Percentiles rank a stretch among this genome's conserved stretches.
These are phyloP conservation scores for Boletus vinaceobasis DNA, from an alignment of 768 basidiomycete species.

Conservation along the genomic window DNA sequence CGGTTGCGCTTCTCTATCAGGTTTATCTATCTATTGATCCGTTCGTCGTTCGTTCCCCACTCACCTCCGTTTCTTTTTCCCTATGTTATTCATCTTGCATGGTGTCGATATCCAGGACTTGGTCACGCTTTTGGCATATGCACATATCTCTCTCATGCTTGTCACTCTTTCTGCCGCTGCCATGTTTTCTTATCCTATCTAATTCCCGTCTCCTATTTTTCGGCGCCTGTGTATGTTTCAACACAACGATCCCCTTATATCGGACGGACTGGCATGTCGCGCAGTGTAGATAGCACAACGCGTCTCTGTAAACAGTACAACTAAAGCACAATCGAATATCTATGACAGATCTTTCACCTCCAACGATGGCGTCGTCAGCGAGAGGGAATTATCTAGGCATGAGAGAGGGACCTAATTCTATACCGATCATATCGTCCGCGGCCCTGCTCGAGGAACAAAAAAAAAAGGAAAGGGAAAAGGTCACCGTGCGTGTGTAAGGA, in stretches of 20 bases:
- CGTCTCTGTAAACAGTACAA: slow-evolving; percentile 20
- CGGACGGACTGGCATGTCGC: neutral
- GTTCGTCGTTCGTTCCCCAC: neutral
- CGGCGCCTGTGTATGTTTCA: slow-evolving; percentile 8
- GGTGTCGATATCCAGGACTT: slow-evolving; percentile 12
- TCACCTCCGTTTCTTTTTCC: neutral
- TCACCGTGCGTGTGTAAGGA: slow-evolving; percentile 1
- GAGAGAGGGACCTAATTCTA: slow-evolving; percentile 12
- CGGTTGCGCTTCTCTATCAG: slow-evolving; percentile 14
- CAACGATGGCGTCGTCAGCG: neutral
- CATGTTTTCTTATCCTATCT: neutral
- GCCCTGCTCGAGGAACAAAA: slow-evolving; percentile 1
- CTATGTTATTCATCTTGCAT: slow-evolving; percentile 7
- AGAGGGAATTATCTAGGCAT: slow-evolving; percentile 5
- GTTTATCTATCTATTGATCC: slow-evolving; percentile 12
- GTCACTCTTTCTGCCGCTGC: slow-evolving; percentile 17
- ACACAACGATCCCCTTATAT: neutral
- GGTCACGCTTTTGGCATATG: slow-evolving; percentile 5
- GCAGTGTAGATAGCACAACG: neutral
- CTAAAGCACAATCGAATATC: slow-evolving; percentile 12
- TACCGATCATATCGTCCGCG: slow-evolving; percentile 18
- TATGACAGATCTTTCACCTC: neutral
- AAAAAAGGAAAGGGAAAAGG: neutral
- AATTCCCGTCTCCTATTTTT: neutral
- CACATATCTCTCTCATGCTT: neutral